Evolutionary conservation across 2,329 filamentous ascomycete genomes (phyloP), one percentile per base, ranked within the genome.

Genomic region (Cladobotryum mycophilum): DNA sequence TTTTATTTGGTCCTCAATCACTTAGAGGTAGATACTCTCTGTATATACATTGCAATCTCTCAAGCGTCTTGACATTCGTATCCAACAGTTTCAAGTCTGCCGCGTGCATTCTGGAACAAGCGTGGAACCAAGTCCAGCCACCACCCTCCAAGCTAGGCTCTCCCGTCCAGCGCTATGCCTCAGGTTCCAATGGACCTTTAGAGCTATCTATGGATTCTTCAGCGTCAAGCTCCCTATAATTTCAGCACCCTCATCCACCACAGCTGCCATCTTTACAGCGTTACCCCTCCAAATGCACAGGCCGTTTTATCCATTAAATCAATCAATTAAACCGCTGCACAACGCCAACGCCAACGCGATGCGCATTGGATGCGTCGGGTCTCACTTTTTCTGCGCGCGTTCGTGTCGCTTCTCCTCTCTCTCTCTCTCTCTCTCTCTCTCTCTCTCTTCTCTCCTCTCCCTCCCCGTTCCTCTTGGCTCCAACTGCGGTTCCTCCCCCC

Each of bases 321-420:
- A 17, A 44, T 22, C 20, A 22, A 33, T 15, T 11, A 46, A 11
- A n/a, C 25, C n/a, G 14, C 41, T 49, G 47, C 51, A 47, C 50
- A 51, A 55, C 47, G 51, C 51, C 47, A 53, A 55, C 53, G 53
- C 53, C 51, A 53, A 55, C 51, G 53, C 53, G 53, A 55, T 53
- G 53, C 53, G 53, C 51, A 30, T 30, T 30, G 25, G 25, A 30
- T 30, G 25, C 25, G 25, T 30, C 25, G 25, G 4, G 25, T 30
- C 25, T 30, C 25, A 30, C 25, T 30, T 30, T 30, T 30, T 30
- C 36, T 38, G 36, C 33, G 18, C 53, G 52, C 54, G 53, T 54
- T 54, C 55, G 53, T 56, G 55, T 56, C 50, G 43, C 17, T 20
- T 38, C 36, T 36, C 41, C 40, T 42, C 40, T 17, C 40, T 42